These are phyloP conservation scores for Tricharina praecox DNA, from an alignment of 495 filamentous ascomycete species.

Conservation along the genomic window DNA sequence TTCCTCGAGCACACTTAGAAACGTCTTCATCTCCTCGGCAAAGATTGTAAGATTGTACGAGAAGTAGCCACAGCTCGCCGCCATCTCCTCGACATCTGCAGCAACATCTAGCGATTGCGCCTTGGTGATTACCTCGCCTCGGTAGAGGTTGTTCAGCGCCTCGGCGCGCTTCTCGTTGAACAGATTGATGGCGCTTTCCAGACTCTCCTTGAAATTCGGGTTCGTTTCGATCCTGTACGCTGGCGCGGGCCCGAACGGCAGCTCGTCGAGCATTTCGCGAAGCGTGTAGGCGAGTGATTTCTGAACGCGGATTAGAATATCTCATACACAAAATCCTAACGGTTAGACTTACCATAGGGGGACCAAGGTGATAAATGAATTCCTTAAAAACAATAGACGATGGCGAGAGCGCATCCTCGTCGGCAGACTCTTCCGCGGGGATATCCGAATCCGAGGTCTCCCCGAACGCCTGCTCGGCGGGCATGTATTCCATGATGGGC, in stretches of 20 bases:
- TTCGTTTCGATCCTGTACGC: slow-evolving; percentile 47
- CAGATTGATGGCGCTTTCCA: slow-evolving; percentile 59
- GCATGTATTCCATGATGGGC: slow-evolving; percentile 6
- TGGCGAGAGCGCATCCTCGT: slow-evolving; percentile 9
- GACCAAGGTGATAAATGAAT: slow-evolving; percentile 75
- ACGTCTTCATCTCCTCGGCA: slow-evolving; percentile 69
- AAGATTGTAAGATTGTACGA: slow-evolving; percentile 76
- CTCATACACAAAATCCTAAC: too few relatives aligned
- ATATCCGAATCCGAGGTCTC: too few relatives aligned
- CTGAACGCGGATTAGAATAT: too few relatives aligned
- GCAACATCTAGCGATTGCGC: slow-evolving; percentile 48
- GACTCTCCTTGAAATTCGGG: slow-evolving; percentile 56
- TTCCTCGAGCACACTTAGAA: slow-evolving; percentile 70
- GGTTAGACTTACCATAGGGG: slow-evolving; percentile 60
- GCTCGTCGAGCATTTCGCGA: slow-evolving; percentile 69
- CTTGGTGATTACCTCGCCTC: slow-evolving; percentile 49
- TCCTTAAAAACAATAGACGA: slow-evolving; percentile 60
- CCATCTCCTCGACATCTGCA: slow-evolving; percentile 90
- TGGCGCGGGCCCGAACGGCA: slow-evolving; percentile 41
- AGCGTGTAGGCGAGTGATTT: slow-evolving; percentile 84
- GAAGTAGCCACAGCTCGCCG: slow-evolving; percentile 89
- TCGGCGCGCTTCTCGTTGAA: slow-evolving; percentile 57
- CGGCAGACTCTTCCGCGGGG: neutral
- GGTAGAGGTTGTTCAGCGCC: slow-evolving; percentile 63
- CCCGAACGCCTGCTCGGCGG: neutral